Evolutionary conservation across 2,329 filamentous ascomycete genomes (phyloP), one percentile per base, ranked within the genome.

Genomic region (Pseudogymnoascus sp.): DNA sequence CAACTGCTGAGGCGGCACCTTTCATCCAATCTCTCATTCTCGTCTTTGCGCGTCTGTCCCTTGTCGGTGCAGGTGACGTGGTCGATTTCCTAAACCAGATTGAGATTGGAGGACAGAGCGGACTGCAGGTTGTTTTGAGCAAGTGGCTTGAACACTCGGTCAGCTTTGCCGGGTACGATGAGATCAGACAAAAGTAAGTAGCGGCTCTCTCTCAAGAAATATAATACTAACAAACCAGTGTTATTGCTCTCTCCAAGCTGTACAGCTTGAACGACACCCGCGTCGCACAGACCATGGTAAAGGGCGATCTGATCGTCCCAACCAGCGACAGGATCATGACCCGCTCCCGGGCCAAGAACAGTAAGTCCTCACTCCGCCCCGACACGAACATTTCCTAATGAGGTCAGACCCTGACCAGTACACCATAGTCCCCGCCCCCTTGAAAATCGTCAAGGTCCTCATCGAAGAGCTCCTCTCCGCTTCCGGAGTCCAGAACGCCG

Each of bases 101-200:
- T 65, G 84, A 91, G 68, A 89, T 97, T 67, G 84, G 85, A 58
- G 87, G 87, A 16, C 82, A 89, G 71, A 95, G 83, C 70, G 94
- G 92, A n/a, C 78, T 99, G 6, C 85, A 92, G 66, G 87, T 97
- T 23, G 94, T 99, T 3, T 78, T 97, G 67, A 83, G 87, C 75
- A 97, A 97, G 76, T 99, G 94, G 94, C 80, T 99, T 0, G 94
- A 97, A 77, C 96, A 97, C 75, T 96, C 92, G 3, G 84, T 96
- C 75, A 96, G 89, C 75, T 99, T 99, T 76, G 92, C 92, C n/a
- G 94, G 94, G 11, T 99, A 97, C 69, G 92, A 97, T 70, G 93
- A 97, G 75, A 97, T 97, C 69, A 85, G 92, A 68, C 91, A 97
- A 75, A 99, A 97, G 90, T 92, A 79, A 75, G 86, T 79, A n/a